These are phyloP conservation scores for Pelargonium cotyledonis DNA, from an alignment of 441 rosid species.

Conservation along the genomic window DNA sequence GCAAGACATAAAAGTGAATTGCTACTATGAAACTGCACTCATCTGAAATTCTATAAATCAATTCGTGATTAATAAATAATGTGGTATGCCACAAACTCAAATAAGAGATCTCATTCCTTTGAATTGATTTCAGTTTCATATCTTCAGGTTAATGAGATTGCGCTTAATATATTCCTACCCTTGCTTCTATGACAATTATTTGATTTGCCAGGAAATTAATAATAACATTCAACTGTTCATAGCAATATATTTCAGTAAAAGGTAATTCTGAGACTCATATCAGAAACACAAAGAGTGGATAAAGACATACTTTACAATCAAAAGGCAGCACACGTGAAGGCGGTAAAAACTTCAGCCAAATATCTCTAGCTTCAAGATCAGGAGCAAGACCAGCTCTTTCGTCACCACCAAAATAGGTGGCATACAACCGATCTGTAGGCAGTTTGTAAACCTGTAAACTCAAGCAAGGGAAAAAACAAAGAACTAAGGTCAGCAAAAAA, in stretches of 20 bases:
- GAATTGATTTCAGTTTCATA: not conserved
- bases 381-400: conserved; percentile 80
- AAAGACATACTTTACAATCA: conserved; percentile 70
- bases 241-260: too few species aligned
- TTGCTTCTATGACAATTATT: not conserved
- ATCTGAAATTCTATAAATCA: not conserved
- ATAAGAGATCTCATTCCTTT: not conserved
- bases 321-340: conserved; percentile 73
- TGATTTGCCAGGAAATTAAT: not conserved
- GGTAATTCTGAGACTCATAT: too few species aligned
- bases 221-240: not conserved
- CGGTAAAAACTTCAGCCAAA: conserved; percentile 79
- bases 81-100: not conserved
- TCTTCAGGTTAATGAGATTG: not conserved
- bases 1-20: not conserved
- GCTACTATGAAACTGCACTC: not conserved
- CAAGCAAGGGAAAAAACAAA: too few species aligned
- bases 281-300: not conserved
- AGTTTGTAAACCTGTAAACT: conserved; percentile 58
- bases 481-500: too few species aligned
- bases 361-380: conserved; percentile 77
- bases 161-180: not conserved
- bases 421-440: conserved; percentile 74
- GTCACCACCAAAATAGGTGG: conserved; percentile 98
- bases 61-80: not conserved